Base-by-base conservation (phyloP, 2,329 filamentous ascomycete species). In the Alternaria sp. region DNA sequence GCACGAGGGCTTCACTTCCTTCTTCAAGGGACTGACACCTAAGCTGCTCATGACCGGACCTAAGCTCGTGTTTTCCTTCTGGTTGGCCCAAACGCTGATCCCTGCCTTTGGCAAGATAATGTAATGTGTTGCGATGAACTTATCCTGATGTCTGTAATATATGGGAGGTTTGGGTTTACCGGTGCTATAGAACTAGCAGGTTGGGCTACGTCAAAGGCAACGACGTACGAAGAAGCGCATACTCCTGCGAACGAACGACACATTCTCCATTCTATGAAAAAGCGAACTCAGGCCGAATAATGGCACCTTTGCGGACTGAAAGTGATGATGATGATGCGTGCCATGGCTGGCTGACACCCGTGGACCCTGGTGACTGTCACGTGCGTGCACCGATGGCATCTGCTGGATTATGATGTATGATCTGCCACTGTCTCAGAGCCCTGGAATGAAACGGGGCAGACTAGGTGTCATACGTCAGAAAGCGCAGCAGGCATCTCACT, bases 41-140 rank as follows among this genome's bases (percentile, higher is more conserved):
- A 99, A 99, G 90, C 89, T 99, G 67, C 87, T 99, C 75, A 99
- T 99, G 95, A 99, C 95, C 16, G 96, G 95, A 25, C 95, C 95
- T 66, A 99, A 99, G 87, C 87, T 99, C 63, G 95, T 98, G 65
- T 99, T 99, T 85, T 97, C 94, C 63, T 99, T 99, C 89, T 99
- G 95, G 95, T 89, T 99, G 77, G 95, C 95, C 59, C 95, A 99
- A 85, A 98, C 95, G 30, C 85, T 99, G 74, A 99, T 99, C 77
- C 95, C 95, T 53, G 91, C 93, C 40, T 98, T 98, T 80, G 92
- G 88, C 74, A 88, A 89, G 80, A 78, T 89, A 60, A 81, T 89
- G 78, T 88, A 85, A 69, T 62, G 45, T 56, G 45, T 50, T 52
- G 62, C 53, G 46, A 51, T 64, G 59, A 59, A 57, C 54, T 56